Base-by-base conservation (phyloP, 2,329 filamentous ascomycete species). In the Pestalotiopsis sp. region DNA sequence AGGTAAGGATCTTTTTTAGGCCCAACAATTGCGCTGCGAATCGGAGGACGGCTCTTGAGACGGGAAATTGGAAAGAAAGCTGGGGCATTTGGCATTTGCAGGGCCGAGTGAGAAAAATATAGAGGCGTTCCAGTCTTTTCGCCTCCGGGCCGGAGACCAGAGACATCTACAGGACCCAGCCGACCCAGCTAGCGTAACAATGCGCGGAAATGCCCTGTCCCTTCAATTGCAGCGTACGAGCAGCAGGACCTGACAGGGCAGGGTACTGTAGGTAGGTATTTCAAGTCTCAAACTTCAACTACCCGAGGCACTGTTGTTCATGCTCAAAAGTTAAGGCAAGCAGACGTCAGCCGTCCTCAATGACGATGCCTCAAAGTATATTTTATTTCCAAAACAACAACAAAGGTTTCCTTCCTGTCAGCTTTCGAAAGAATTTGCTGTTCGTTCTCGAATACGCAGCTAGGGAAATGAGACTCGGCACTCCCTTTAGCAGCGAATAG, bases 21-120 rank as follows among this genome's bases (percentile, higher is more conserved):
- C 59, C 31, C 59, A 62, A 62, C 59, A 59, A 59, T 27, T 59
- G 23, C 57, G 57, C 57, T 59, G 59, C 27, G 59, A 62, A 62
- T 36, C 59, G 59, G 59, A 62, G 31, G 17, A 52, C 45, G 17
- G 45, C 45, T 52, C 23, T n/a, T 52, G 14, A 52, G 45, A 52
- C 17, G 45, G 45, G 45, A 52, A 52, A 52, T 52, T 52, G 45
- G 45, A n/a, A 52, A 52, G 45, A 36, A 36, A 52, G 45, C 45
- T 52, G 45, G 45, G 45, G 45, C 45, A 52, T 52, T 52, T 52
- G 45, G 45, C 45, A 52, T 52, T 52, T 23, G 45, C 45, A 52
- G 45, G 45, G 45, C 17, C 45, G 45, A 52, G 45, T 52, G n/a
- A 52, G 45, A 52, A 52, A 52, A 52, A 23, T 52, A 52, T 52